These are phyloP conservation scores for Penicillium sp. DNA, from an alignment of 2,329 filamentous ascomycete species.

Conservation along the genomic window DNA sequence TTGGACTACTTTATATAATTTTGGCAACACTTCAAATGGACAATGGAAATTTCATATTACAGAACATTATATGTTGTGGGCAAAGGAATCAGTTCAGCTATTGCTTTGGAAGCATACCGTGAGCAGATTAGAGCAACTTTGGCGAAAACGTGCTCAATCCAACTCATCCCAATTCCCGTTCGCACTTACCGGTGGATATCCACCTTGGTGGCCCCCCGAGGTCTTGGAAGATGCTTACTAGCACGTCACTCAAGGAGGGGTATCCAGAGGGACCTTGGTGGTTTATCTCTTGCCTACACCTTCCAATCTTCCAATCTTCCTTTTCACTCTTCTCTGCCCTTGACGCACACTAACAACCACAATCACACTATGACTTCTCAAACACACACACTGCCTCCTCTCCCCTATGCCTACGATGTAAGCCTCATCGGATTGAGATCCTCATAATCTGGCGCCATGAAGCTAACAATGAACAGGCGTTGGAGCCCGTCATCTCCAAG, in stretches of 20 bases:
- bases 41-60: neutral
- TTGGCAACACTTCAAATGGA: fast-evolving
- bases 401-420: slow-evolving; percentile 70
- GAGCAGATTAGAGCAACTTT: neutral
- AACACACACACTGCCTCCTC: slow-evolving; percentile 60
- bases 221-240: neutral
- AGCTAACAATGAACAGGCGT: slow-evolving; percentile 60
- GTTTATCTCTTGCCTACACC: neutral
- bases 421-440: slow-evolving; percentile 28
- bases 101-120: neutral
- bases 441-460: slow-evolving; percentile 41
- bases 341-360: neutral
- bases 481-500: slow-evolving; percentile 75
- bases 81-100: neutral
- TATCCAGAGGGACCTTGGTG: slow-evolving; percentile 16
- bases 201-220: slow-evolving; percentile 13
- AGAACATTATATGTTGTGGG: neutral
- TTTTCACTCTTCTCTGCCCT: neutral
- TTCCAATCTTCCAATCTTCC: neutral
- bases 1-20: neutral
- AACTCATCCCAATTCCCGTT: neutral
- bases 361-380: slow-evolving; percentile 22
- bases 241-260: slow-evolving; percentile 1
- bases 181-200: neutral
- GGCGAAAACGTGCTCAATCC: slow-evolving; percentile 1